Percentiles rank a stretch among this genome's conserved stretches.
Evolutionary conservation across 257 asterid genomes (phyloP).

Genomic region (Petunia secreta): DNA sequence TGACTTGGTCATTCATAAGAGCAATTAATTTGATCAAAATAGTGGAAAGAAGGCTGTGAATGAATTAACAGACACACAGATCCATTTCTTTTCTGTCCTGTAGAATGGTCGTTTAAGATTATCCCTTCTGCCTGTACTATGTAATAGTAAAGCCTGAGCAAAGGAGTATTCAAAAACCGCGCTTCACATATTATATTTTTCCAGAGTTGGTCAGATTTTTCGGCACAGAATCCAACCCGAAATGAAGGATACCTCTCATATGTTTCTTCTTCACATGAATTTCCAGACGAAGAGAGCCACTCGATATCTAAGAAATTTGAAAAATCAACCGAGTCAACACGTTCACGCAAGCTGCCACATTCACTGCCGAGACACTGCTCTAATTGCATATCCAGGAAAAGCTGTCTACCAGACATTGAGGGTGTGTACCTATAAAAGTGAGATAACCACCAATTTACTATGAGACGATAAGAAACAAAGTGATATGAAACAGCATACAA

Average conservation of each 20-base stretch:
- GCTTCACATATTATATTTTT: not conserved
- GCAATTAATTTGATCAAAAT: constrained; percentile 1
- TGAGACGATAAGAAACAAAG: not conserved
- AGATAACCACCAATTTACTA: not conserved
- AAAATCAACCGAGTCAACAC: constrained; percentile 55
- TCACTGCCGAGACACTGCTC: constrained; percentile 52
- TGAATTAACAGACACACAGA: not conserved
- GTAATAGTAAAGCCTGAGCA: not conserved
- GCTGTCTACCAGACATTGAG: constrained; percentile 57
- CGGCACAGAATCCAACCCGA: not conserved
- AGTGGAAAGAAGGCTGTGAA: not conserved
- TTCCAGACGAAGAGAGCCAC: constrained; percentile 88
- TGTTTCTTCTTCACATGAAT: constrained; percentile 88
- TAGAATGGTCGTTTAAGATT: not conserved
- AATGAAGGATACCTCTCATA: constrained; percentile 67
- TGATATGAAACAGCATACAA: not conserved
- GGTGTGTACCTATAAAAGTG: constrained; percentile 59
- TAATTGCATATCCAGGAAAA: constrained; percentile 48
- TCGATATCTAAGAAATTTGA: constrained; percentile 81
- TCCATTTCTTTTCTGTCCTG: not conserved
- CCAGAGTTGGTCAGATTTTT: not conserved
- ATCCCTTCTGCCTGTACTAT: not conserved
- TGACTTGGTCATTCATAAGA: not conserved
- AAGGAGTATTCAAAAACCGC: not conserved
- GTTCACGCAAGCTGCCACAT: constrained; percentile 42